These are phyloP conservation scores for Kodamaea neixiangensis DNA, from an alignment of 805 yeast species.

Conservation along the genomic window DNA sequence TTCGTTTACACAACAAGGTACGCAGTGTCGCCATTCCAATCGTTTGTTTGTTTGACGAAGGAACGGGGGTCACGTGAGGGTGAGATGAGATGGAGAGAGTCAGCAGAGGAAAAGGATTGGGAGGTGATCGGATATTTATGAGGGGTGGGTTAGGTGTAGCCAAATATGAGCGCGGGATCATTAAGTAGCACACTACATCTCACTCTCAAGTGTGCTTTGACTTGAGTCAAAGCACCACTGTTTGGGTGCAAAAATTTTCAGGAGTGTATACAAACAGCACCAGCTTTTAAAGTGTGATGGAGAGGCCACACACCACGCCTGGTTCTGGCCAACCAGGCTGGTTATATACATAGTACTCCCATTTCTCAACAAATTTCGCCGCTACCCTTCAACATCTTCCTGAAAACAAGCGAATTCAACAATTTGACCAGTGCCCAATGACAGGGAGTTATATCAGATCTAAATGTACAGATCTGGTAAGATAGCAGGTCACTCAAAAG, in stretches of 20 bases:
- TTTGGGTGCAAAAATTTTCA: neutral
- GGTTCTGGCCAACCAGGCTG: too few species aligned
- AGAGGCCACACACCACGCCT: too few species aligned
- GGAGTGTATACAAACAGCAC: neutral
- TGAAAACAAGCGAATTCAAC: too few species aligned
- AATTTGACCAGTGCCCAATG: neutral
- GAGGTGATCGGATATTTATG: neutral
- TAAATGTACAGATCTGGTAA: neutral
- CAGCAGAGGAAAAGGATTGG: neutral
- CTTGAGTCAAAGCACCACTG: neutral
- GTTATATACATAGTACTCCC: too few species aligned
- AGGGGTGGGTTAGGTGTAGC: too few species aligned
- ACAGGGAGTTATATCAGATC: neutral
- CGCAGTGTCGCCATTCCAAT: neutral
- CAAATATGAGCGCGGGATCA: too few species aligned
- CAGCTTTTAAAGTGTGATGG: too few species aligned
- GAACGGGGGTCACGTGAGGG: neutral
- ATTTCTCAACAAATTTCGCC: too few species aligned
- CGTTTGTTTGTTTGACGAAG: conserved; percentile 1
- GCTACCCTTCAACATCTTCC: too few species aligned
- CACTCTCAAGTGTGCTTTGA: neutral
- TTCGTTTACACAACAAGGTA: neutral
- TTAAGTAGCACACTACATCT: too few species aligned
- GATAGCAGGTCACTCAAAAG: neutral
- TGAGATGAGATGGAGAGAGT: neutral